A percentile compares a stretch with the other conserved stretches of the same genome.
phyloP scores from a whole-genome alignment of 495 filamentous ascomycete genomes.

The Aspergillus leporis region DNA sequence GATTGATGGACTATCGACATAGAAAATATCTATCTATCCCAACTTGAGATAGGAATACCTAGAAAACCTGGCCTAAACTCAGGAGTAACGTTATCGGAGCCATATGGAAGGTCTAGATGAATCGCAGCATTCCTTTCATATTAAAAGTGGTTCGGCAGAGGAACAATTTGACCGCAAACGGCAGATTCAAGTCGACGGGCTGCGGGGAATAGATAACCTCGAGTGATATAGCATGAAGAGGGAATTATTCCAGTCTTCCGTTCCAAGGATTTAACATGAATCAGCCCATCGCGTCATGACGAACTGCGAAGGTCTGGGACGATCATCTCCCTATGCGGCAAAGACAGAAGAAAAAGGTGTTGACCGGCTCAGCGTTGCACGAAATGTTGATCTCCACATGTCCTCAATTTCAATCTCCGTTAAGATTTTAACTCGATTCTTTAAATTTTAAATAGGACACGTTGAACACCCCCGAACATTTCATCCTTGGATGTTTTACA shows the following conservation, averaged over 20 bases:
- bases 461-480: not conserved
- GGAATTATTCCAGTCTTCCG: not conserved
- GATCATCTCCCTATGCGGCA: slow-evolving; percentile 19
- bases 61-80: not conserved
- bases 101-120: not conserved
- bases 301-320: slow-evolving; percentile 2
- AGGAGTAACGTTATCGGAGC: not conserved
- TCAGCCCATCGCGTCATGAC: not conserved
- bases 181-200: not conserved
- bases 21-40: not conserved
- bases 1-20: not conserved
- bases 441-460: not conserved
- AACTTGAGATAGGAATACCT: no score
- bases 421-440: not conserved
- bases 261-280: slow-evolving; percentile 8
- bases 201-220: no score
- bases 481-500: not conserved
- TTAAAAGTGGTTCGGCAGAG: not conserved
- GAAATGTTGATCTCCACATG: not conserved
- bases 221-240: not conserved
- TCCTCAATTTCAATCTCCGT: slow-evolving; percentile 5
- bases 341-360: slow-evolving; percentile 3
- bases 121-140: not conserved
- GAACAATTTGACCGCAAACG: not conserved
- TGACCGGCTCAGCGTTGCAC: not conserved